A percentile compares a stretch with the other conserved stretches of the same genome.
phyloP scores from a whole-genome alignment of 1,284 basidiomycete species.

The Trametes pubescens region DNA sequence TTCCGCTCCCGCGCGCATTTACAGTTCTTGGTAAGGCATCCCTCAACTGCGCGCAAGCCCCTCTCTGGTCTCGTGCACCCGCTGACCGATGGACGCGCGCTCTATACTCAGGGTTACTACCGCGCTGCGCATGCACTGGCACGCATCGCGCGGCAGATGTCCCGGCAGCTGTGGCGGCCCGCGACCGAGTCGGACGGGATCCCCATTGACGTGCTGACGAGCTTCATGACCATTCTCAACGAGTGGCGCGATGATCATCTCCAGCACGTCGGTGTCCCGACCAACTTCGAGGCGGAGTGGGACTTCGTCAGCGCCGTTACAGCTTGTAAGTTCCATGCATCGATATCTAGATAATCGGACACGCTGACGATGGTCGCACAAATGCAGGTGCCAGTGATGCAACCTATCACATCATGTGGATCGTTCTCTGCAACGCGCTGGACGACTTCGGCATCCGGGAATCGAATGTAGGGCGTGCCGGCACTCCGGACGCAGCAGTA shows the following conservation, averaged over 20 bases:
- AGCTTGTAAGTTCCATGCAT: slow-evolving; percentile 59
- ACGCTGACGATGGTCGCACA: background rate
- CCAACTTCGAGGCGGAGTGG: slow-evolving; percentile 85
- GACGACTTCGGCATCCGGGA: slow-evolving; percentile 87
- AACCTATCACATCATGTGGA: slow-evolving; percentile 92
- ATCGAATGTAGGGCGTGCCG: slow-evolving; percentile 55
- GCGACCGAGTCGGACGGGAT: slow-evolving; percentile 80
- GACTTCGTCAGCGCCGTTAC: slow-evolving; percentile 87
- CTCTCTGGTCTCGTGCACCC: slow-evolving; percentile 23
- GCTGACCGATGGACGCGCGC: slow-evolving; percentile 21
- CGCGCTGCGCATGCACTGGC: slow-evolving; percentile 83
- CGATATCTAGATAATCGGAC: background rate
- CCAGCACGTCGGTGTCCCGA: slow-evolving; percentile 83
- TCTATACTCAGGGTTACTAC: slow-evolving; percentile 70
- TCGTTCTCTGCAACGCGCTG: slow-evolving; percentile 78
- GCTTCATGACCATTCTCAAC: slow-evolving; percentile 66
- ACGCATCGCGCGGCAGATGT: slow-evolving; percentile 80
- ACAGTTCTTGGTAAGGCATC: slow-evolving; percentile 49
- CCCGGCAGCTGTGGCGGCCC: slow-evolving; percentile 81
- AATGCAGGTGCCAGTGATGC: slow-evolving; percentile 81
- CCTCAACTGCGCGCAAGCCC: slow-evolving; percentile 23
- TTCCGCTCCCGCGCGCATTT: slow-evolving; percentile 2
- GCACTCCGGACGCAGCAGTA: slow-evolving; percentile 46
- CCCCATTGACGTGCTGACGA: slow-evolving; percentile 65
- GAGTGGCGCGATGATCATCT: slow-evolving; percentile 84